Conservation (phyloP, 495 filamentous ascomycete genomes). For the Penicillium samsonianum region DNA sequence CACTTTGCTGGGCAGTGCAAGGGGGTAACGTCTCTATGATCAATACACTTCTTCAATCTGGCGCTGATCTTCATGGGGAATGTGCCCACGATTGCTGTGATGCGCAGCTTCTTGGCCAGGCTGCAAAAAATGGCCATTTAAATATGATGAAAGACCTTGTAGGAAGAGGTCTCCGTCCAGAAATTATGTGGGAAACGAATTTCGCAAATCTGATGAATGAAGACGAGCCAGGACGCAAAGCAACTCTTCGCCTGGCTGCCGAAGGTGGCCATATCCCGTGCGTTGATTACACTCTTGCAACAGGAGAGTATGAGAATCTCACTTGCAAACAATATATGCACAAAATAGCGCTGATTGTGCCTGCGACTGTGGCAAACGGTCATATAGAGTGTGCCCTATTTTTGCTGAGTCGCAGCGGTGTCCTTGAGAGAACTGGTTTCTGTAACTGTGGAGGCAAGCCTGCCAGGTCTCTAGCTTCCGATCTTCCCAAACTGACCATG, state of each 20-base stretch:
- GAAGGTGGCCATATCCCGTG: background rate
- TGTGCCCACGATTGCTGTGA: background rate
- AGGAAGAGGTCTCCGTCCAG: background rate
- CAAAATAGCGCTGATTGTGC: background rate
- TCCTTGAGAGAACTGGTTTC: background rate
- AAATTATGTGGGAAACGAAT: background rate
- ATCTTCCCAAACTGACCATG: background rate
- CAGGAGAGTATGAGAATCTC: background rate
- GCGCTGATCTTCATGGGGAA: background rate
- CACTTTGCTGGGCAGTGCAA: slow-evolving; percentile 1
- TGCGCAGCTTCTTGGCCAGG: background rate
- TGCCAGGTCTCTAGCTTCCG: background rate
- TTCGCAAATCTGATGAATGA: background rate
- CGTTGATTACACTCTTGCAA: background rate
- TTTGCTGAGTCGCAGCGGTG: background rate
- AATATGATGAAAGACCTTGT: slow-evolving; percentile 1
- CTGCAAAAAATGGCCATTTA: background rate
- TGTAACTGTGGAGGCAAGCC: background rate
- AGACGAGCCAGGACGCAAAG: background rate
- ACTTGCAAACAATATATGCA: slow-evolving; percentile 2
- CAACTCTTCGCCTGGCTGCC: background rate
- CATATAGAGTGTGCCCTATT: background rate
- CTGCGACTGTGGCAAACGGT: background rate
- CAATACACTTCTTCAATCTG: background rate
- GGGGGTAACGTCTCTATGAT: background rate